These are phyloP conservation scores for Dysphania ambrosioides DNA, from an alignment of 148 eudicot species.

Conservation along the genomic window DNA sequence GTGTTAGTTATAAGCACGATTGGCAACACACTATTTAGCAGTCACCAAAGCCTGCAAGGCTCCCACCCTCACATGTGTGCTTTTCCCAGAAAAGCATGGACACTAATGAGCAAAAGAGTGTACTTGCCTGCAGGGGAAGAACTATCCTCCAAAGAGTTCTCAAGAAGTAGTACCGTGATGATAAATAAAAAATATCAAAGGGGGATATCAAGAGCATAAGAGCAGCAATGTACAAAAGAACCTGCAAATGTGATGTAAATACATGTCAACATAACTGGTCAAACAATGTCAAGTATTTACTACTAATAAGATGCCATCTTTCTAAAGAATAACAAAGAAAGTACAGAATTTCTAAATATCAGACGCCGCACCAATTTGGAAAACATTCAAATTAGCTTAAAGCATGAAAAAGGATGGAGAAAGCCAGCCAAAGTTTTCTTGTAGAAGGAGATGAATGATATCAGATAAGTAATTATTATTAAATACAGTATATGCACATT, in stretches of 20 bases:
- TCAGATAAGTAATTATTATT: not conserved
- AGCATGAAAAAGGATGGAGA: not conserved
- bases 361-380: not conserved
- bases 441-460: not conserved
- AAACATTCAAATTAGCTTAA: not conserved
- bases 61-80: not conserved
- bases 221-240: slow-evolving; percentile 72
- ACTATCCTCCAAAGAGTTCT: slow-evolving; percentile 93
- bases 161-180: slow-evolving; percentile 80
- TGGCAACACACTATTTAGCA: not conserved
- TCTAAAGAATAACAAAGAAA: not conserved
- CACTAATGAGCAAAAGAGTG: slow-evolving; percentile 12
- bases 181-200: slow-evolving; percentile 82
- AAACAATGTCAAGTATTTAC: not conserved
- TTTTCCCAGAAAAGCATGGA: not conserved
- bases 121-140: slow-evolving; percentile 94
- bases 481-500: not conserved
- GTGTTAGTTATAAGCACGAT: not conserved
- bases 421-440: not conserved
- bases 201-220: slow-evolving; percentile 75
- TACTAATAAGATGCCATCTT: not conserved
- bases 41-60: too few relatives aligned
- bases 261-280: slow-evolving; percentile 8
- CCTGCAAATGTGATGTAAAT: slow-evolving; percentile 49
- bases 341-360: not conserved